Conservation (phyloP, 257 asterid species). For the Nicotiana undulata region DNA sequence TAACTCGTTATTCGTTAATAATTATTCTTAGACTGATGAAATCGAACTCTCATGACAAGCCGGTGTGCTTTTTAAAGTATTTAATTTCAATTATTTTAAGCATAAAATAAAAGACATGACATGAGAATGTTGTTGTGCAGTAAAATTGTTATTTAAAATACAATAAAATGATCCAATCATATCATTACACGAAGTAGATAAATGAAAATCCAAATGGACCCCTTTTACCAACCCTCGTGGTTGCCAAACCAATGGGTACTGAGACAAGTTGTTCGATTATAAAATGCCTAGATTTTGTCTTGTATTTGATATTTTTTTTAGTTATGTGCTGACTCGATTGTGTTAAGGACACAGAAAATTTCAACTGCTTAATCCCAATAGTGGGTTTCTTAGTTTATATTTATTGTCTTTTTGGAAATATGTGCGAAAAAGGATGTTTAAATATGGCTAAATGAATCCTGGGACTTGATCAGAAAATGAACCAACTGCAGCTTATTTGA, state of each 20-base stretch:
- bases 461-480: background rate
- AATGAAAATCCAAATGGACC: background rate
- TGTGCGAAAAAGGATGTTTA: background rate
- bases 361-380: background rate
- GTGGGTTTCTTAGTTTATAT: background rate
- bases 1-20: background rate
- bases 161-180: background rate
- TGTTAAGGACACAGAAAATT: background rate
- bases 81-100: background rate
- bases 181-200: background rate
- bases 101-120: background rate
- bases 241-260: background rate
- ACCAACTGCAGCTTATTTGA: background rate
- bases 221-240: background rate
- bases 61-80: background rate
- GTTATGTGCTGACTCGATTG: background rate
- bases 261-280: background rate
- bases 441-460: background rate
- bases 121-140: constrained; percentile 3
- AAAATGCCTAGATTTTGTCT: background rate
- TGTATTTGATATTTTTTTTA: background rate
- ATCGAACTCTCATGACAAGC: background rate
- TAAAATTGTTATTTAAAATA: background rate
- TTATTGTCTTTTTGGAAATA: background rate
- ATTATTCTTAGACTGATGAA: background rate